These are phyloP conservation scores for Cairneyella variabilis DNA, from an alignment of 495 filamentous ascomycete species.

Conservation along the genomic window DNA sequence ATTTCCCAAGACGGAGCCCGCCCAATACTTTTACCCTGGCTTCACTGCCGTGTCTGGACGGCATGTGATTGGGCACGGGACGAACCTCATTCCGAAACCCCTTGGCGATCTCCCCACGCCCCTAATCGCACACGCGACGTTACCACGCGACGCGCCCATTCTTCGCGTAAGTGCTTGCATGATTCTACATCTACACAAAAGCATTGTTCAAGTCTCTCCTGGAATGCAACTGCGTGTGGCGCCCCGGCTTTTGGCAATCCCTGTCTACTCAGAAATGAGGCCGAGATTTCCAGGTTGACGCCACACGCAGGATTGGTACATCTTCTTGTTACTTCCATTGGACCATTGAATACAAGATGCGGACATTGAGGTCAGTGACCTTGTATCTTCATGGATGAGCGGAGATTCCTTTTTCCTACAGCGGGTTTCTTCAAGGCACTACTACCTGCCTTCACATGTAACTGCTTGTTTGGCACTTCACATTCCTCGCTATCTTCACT, in stretches of 20 bases:
- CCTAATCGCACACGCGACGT: constrained; percentile 4
- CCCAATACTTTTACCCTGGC: too few species aligned
- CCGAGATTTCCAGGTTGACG: neutral
- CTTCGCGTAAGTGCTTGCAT: constrained; percentile 10
- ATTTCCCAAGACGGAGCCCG: too few species aligned
- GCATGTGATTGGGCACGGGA: neutral
- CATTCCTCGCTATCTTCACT: neutral
- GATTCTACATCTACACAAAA: neutral
- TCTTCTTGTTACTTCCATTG: neutral
- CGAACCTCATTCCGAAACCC: neutral
- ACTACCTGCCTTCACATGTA: neutral
- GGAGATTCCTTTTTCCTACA: neutral
- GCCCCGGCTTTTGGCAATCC: neutral
- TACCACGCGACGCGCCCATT: constrained; percentile 11
- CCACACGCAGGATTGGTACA: neutral
- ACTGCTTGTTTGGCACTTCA: neutral
- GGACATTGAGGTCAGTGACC: neutral
- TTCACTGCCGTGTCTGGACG: too few species aligned
- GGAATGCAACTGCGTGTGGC: neutral
- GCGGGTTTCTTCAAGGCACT: neutral
- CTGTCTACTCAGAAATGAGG: neutral
- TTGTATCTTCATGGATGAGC: neutral
- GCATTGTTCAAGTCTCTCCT: neutral
- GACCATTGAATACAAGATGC: neutral
- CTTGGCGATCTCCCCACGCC: constrained; percentile 5